Evolutionary conservation across 148 eudicot genomes (phyloP).

Genomic region (Vaccinium macrocarpon): DNA sequence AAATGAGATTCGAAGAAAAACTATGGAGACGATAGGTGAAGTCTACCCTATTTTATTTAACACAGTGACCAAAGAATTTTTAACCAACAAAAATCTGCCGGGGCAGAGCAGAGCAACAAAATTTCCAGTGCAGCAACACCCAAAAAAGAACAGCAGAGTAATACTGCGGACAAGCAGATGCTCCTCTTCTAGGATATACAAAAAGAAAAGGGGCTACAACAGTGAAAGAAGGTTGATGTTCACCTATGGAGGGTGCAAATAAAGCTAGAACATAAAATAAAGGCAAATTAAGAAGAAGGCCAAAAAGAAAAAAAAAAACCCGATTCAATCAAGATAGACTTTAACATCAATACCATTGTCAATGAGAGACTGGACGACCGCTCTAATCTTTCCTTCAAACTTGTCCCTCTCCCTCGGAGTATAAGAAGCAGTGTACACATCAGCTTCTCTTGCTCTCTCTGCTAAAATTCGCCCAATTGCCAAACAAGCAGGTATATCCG

Average conservation of each 20-base stretch:
- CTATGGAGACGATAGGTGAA: no score
- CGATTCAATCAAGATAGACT: slow-evolving; percentile 68
- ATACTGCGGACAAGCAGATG: neutral
- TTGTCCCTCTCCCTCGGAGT: slow-evolving; percentile 92
- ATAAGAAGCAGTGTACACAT: slow-evolving; percentile 87
- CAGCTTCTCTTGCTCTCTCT: slow-evolving; percentile 90
- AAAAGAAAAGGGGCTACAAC: neutral
- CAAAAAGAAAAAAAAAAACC: neutral
- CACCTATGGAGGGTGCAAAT: neutral
- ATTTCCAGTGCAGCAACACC: neutral
- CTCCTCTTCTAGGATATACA: neutral
- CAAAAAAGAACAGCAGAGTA: neutral
- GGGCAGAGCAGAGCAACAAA: neutral
- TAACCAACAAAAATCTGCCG: neutral
- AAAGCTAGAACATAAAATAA: neutral
- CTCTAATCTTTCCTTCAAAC: slow-evolving; percentile 97
- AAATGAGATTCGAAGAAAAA: no score
- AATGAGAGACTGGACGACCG: slow-evolving; percentile 92
- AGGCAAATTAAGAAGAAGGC: neutral
- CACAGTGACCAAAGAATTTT: neutral
- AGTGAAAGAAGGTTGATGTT: neutral
- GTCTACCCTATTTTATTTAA: no score
- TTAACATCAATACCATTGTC: slow-evolving; percentile 88
- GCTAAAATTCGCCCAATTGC: slow-evolving; percentile 71
- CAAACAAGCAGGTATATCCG: slow-evolving; percentile 92